phyloP scores from a whole-genome alignment of 306 rosid species.

The Biancaea sappan region DNA sequence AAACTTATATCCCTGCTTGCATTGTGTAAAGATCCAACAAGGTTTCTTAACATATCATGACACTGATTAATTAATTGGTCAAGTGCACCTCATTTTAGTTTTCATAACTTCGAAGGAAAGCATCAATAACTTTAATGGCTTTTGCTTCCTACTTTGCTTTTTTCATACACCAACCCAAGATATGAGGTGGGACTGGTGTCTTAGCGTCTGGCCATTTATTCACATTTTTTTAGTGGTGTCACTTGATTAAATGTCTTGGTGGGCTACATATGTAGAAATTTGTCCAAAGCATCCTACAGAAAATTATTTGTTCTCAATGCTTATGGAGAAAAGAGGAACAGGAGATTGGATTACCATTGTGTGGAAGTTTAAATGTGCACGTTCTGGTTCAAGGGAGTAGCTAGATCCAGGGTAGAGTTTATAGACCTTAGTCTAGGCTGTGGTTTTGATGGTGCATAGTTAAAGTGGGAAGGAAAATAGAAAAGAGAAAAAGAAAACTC shows the following conservation, averaged over 20 bases:
- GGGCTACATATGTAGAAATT: not conserved
- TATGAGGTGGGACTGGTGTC: not conserved
- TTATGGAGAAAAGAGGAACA: conserved; percentile 3
- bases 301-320: conserved; percentile 5
- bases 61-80: not conserved
- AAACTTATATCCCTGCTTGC: conserved; percentile 11
- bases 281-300: too few species aligned
- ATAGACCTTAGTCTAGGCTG: not conserved
- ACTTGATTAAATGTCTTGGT: not conserved
- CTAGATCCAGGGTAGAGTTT: not conserved
- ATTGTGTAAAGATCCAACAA: conserved; percentile 2
- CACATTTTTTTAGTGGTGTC: not conserved
- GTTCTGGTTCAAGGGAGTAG: too few species aligned
- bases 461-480: not conserved
- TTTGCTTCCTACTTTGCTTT: not conserved
- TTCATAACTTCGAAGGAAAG: not conserved
- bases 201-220: not conserved
- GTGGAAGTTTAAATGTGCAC: not conserved
- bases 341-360: not conserved
- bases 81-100: not conserved
- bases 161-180: not conserved
- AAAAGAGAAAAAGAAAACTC: not conserved
- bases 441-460: not conserved
- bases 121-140: not conserved
- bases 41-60: not conserved